A percentile compares a stretch with the other conserved stretches of the same genome.
Evolutionary conservation across 2,329 filamentous ascomycete genomes (phyloP).

Genomic region (Monilinia fructigena): DNA sequence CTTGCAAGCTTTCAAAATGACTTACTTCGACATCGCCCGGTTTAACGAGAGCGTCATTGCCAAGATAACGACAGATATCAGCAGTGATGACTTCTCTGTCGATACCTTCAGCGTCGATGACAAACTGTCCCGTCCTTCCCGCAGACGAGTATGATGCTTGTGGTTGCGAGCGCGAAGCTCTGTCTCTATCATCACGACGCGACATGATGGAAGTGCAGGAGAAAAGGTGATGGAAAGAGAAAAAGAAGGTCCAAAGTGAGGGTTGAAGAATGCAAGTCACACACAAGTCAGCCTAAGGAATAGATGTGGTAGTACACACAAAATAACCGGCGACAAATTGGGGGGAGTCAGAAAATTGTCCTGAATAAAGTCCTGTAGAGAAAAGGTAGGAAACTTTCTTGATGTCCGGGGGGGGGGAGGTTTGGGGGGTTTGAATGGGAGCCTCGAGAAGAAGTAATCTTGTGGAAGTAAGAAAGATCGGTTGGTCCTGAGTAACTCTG

Average conservation of each 20-base stretch:
- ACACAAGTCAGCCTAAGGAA: constrained; percentile 39
- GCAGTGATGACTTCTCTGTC: constrained; percentile 81
- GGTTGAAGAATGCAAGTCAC: constrained; percentile 37
- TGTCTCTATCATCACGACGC: constrained; percentile 28
- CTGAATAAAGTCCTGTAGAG: constrained; percentile 16
- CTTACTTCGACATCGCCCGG: constrained; percentile 72
- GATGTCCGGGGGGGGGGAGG: constrained; percentile 19
- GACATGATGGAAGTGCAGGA: constrained; percentile 28
- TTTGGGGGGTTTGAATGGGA: constrained; percentile 24
- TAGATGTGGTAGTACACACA: constrained; percentile 37
- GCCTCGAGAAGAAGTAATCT: constrained; percentile 36
- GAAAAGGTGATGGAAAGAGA: constrained; percentile 38
- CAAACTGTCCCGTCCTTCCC: constrained; percentile 70
- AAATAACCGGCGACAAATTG: constrained; percentile 25
- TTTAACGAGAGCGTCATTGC: constrained; percentile 77
- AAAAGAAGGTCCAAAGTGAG: constrained; percentile 36
- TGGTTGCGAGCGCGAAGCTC: constrained; percentile 39
- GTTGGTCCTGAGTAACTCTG: constrained; percentile 26
- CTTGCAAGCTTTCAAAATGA: constrained; percentile 26
- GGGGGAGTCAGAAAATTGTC: constrained; percentile 28
- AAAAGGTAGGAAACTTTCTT: constrained; percentile 20
- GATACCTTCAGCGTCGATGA: constrained; percentile 76
- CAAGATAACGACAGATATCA: constrained; percentile 80
- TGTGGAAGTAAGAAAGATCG: constrained; percentile 14
- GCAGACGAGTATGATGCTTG: constrained; percentile 41